Conservation (phyloP, 345 rosid genomes). For the Eutrema yunnanense region DNA sequence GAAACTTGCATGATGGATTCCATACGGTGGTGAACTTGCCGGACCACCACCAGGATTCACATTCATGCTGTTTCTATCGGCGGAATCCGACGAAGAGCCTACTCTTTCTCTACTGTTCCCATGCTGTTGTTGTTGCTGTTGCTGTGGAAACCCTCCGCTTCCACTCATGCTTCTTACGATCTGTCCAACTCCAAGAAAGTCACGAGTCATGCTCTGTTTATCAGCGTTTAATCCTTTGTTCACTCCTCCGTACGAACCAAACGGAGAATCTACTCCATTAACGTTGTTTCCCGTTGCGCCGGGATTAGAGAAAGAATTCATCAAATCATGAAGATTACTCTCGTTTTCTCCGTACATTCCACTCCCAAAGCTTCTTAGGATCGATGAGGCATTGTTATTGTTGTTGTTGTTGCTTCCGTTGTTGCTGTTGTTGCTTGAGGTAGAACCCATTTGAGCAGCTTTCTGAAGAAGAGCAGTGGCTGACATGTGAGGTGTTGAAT, state of each 20-base stretch:
- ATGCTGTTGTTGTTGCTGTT: conserved; percentile 18
- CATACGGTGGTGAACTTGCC: conserved; percentile 32
- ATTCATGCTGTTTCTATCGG: conserved; percentile 31
- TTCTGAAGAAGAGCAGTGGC: conserved; percentile 82
- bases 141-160: conserved; percentile 36
- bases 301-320: conserved; percentile 45
- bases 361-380: conserved; percentile 46
- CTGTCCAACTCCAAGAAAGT: conserved; percentile 78
- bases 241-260: conserved; percentile 26
- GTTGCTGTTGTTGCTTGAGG: conserved; percentile 38
- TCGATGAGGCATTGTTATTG: conserved; percentile 36
- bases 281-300: conserved; percentile 29
- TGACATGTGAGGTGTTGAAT: conserved; percentile 51
- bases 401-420: conserved; percentile 26
- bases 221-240: conserved; percentile 31
- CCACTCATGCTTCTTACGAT: conserved; percentile 46
- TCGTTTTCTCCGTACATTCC: conserved; percentile 47
- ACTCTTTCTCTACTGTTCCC: conserved; percentile 24
- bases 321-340: conserved; percentile 50
- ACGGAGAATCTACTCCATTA: conserved; percentile 32
- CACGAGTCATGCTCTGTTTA: conserved; percentile 51
- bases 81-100: conserved; percentile 40
- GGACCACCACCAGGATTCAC: conserved; percentile 32
- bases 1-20: conserved; percentile 32
- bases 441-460: conserved; percentile 78